Percentiles rank a stretch among this genome's conserved stretches.
Evolutionary conservation across 2,329 filamentous ascomycete genomes (phyloP).

Genomic region (Alternaria viburni): DNA sequence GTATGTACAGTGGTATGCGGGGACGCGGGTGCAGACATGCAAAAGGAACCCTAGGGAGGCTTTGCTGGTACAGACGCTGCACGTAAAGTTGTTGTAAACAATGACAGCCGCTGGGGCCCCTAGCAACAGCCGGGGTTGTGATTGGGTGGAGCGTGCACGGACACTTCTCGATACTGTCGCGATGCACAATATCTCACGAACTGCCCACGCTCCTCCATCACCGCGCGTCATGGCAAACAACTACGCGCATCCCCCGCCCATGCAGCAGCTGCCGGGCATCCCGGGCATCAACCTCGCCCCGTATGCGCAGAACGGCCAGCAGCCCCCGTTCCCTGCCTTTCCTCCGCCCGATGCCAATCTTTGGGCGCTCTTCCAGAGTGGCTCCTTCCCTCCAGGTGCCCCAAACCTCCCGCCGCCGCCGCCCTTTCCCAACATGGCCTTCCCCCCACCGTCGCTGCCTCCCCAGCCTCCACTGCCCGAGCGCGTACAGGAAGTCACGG

Average conservation of each 20-base stretch:
- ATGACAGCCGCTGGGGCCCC: slow-evolving; percentile 12
- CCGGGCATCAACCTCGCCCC: slow-evolving; percentile 33
- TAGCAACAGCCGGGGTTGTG: slow-evolving; percentile 16
- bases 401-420: slow-evolving; percentile 29
- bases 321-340: slow-evolving; percentile 22
- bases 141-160: background rate
- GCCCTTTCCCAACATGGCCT: slow-evolving; percentile 13
- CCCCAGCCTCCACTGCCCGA: slow-evolving; percentile 22
- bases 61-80: background rate
- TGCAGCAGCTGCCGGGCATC: slow-evolving; percentile 26
- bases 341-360: slow-evolving; percentile 38
- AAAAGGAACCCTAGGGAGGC: background rate
- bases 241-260: slow-evolving; percentile 29
- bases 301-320: slow-evolving; percentile 32
- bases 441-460: slow-evolving; percentile 32
- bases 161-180: background rate
- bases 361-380: slow-evolving; percentile 38
- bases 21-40: slow-evolving; percentile 1
- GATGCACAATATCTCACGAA: background rate
- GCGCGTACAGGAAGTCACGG: slow-evolving; percentile 39
- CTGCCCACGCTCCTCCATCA: slow-evolving; percentile 8
- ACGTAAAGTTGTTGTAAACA: slow-evolving; percentile 11
- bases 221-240: slow-evolving; percentile 38
- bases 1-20: slow-evolving; percentile 9
- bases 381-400: slow-evolving; percentile 25